These are phyloP conservation scores for Phialophora macrospora DNA, from an alignment of 2,329 filamentous ascomycete species.

Conservation along the genomic window DNA sequence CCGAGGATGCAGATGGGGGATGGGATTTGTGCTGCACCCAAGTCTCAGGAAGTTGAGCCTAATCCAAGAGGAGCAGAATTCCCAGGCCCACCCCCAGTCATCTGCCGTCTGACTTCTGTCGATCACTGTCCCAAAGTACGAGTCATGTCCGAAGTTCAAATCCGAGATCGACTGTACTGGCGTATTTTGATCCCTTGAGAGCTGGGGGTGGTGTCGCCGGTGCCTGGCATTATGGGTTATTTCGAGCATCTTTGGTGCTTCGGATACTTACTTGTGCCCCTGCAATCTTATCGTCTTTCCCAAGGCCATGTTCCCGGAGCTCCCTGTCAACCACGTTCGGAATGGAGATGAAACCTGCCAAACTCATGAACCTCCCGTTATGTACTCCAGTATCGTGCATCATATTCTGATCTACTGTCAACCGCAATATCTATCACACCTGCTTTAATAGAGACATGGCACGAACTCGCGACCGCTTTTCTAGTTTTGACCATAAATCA, in stretches of 20 bases:
- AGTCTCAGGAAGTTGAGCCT: not conserved
- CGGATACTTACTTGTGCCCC: constrained; percentile 12
- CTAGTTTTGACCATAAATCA: constrained; percentile 2
- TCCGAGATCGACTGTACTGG: not conserved
- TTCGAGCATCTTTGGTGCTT: constrained; percentile 3
- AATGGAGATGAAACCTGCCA: constrained; percentile 13
- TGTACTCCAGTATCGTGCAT: constrained; percentile 2
- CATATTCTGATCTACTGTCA: not conserved
- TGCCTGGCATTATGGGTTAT: constrained; percentile 14
- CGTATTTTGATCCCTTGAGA: not conserved
- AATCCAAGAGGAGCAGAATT: not conserved
- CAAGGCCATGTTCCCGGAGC: constrained; percentile 33
- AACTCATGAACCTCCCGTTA: not conserved
- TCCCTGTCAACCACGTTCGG: constrained; percentile 34
- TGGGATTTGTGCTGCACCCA: constrained; percentile 12
- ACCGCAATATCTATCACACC: not conserved
- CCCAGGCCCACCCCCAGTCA: constrained; percentile 4
- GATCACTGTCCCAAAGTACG: constrained; percentile 18
- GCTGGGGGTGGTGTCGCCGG: not conserved
- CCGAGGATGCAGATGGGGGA: constrained; percentile 8
- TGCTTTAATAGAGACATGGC: not conserved
- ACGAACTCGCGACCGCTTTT: constrained; percentile 23
- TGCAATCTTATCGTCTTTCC: constrained; percentile 28
- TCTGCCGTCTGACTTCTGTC: constrained; percentile 9
- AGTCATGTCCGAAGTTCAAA: constrained; percentile 10